These are phyloP conservation scores for Rehmannia glutinosa DNA, from an alignment of 257 asterid species.

Conservation along the genomic window DNA sequence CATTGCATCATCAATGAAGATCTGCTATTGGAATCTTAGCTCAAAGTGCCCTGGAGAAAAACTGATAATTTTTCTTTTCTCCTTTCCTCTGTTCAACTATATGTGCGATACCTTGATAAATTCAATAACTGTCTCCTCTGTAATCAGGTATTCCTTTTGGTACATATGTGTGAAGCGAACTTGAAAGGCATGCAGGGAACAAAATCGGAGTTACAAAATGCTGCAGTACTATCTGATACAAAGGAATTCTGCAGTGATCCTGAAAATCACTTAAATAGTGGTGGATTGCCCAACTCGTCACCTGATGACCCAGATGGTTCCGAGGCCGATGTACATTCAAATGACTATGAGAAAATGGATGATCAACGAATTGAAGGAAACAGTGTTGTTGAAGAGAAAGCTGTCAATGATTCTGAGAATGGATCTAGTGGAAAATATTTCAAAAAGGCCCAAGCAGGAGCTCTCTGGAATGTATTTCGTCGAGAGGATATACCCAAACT, in stretches of 20 bases:
- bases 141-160: conserved; percentile 78
- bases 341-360: conserved; percentile 26
- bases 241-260: too few species aligned
- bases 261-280: conserved; percentile 25
- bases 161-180: conserved; percentile 54
- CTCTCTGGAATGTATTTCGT: conserved; percentile 84
- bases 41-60: background rate
- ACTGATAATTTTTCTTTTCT: background rate
- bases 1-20: too few species aligned
- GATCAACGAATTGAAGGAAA: conserved; percentile 37
- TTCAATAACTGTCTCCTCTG: conserved; percentile 18
- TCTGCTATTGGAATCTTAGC: conserved; percentile 1
- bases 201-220: conserved; percentile 34
- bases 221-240: too few species aligned
- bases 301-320: conserved; percentile 41
- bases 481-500: conserved; percentile 80
- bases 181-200: conserved; percentile 37
- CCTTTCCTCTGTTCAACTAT: background rate
- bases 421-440: conserved; percentile 18
- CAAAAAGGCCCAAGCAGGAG: conserved; percentile 57
- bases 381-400: conserved; percentile 29
- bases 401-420: conserved; percentile 29
- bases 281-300: conserved; percentile 33
- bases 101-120: conserved; percentile 10
- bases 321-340: conserved; percentile 29